phyloP scores from a whole-genome alignment of 352 stramenopile species.

The Thalassiosira oceanica region DNA sequence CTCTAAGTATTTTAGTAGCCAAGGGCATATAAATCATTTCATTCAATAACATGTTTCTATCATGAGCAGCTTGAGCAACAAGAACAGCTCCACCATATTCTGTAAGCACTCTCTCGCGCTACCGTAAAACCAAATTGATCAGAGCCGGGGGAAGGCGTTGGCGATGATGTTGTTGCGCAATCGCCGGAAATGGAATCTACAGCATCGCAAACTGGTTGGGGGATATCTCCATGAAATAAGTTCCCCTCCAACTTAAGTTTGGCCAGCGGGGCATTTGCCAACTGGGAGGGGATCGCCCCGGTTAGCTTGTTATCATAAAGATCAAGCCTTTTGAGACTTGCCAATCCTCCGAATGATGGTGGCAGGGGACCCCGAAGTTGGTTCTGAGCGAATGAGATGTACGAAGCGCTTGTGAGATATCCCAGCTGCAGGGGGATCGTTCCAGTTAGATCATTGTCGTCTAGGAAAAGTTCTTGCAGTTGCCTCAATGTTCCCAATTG shows the following conservation, averaged over 20 bases:
- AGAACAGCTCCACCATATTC: no score
- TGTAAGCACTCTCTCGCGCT: no score
- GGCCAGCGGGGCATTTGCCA: slow-evolving; percentile 12
- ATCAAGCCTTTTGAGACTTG: slow-evolving; percentile 30
- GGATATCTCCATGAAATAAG: slow-evolving; percentile 37
- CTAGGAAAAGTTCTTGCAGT: slow-evolving; percentile 40
- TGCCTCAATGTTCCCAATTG: slow-evolving; percentile 26
- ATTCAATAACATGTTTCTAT: no score
- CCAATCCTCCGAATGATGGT: slow-evolving; percentile 21
- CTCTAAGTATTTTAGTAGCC: no score
- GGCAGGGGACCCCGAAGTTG: slow-evolving; percentile 29
- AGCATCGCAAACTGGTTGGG: slow-evolving; percentile 22
- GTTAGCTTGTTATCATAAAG: slow-evolving; percentile 40
- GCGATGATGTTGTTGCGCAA: slow-evolving; percentile 10
- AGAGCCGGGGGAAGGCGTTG: slow-evolving; percentile 9
- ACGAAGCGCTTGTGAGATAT: slow-evolving; percentile 19
- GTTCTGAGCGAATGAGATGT: slow-evolving; percentile 39
- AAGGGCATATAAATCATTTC: no score
- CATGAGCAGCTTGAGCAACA: no score
- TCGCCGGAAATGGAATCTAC: slow-evolving; percentile 30
- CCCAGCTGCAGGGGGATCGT: slow-evolving; percentile 38
- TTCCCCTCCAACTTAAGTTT: slow-evolving; percentile 40
- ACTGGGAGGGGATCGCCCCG: slow-evolving; percentile 25
- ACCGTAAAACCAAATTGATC: no score
- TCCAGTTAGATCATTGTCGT: slow-evolving; percentile 49